These are phyloP conservation scores for Metschnikowia baotianmanensis DNA, from an alignment of 805 yeast species.

Conservation along the genomic window DNA sequence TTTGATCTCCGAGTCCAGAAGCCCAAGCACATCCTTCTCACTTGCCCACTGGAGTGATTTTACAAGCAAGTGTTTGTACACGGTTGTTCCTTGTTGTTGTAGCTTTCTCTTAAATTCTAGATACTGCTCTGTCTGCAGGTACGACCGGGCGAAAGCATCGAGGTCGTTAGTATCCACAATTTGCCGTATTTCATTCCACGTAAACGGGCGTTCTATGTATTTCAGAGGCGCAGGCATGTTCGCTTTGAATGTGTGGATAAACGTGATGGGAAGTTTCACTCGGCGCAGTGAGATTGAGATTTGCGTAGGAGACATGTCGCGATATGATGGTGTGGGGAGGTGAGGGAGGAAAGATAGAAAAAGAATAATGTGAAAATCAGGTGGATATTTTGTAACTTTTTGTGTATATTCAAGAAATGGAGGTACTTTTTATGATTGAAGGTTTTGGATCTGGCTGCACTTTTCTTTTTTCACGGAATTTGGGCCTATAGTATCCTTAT, in stretches of 20 bases:
- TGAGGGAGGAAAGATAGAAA: too few species aligned
- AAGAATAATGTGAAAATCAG: not conserved
- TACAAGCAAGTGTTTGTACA: slow-evolving; percentile 49
- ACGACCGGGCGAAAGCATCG: slow-evolving; percentile 49
- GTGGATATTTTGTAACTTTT: not conserved
- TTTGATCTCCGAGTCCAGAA: slow-evolving; percentile 18
- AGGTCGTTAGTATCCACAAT: slow-evolving; percentile 43
- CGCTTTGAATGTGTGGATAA: slow-evolving; percentile 27
- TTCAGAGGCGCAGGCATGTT: slow-evolving; percentile 41
- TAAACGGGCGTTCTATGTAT: slow-evolving; percentile 36
- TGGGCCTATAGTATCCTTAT: too few species aligned
- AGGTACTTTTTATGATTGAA: too few species aligned
- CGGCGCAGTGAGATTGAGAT: slow-evolving; percentile 6
- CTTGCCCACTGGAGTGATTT: slow-evolving; percentile 52
- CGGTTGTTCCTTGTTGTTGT: slow-evolving; percentile 30
- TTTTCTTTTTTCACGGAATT: too few species aligned
- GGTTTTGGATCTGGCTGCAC: too few species aligned
- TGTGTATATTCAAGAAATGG: too few species aligned
- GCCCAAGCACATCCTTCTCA: slow-evolving; percentile 20
- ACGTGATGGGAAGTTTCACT: slow-evolving; percentile 11
- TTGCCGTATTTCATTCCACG: slow-evolving; percentile 44
- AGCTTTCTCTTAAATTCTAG: slow-evolving; percentile 44
- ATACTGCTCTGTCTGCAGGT: slow-evolving; percentile 43
- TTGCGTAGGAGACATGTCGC: slow-evolving; percentile 10
- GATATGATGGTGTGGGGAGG: not conserved